Evolutionary conservation across 208 protist genomes (phyloP).

Genomic region (Leishmania tarentolae): DNA sequence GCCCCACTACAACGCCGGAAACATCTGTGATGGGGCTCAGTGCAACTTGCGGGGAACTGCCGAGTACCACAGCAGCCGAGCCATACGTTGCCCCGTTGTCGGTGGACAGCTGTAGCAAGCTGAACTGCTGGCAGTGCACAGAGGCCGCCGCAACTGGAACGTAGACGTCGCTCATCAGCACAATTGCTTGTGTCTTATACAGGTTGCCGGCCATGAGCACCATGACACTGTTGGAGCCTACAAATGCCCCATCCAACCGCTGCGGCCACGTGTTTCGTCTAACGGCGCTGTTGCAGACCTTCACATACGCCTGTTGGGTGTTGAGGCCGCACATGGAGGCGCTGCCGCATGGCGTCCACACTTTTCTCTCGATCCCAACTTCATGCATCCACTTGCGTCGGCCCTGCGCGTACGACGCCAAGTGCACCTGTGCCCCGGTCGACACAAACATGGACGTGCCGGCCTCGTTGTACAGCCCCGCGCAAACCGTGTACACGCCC

Average conservation of each 20-base stretch:
- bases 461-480: constrained; percentile 29
- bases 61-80: constrained; percentile 45
- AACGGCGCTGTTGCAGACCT: constrained; percentile 45
- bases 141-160: constrained; percentile 35
- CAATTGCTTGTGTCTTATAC: constrained; percentile 26
- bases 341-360: constrained; percentile 53
- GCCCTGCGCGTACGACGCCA: constrained; percentile 37
- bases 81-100: constrained; percentile 38
- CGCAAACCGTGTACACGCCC: constrained; percentile 48
- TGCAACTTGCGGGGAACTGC: constrained; percentile 36
- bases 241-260: constrained; percentile 45
- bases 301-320: constrained; percentile 29
- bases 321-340: constrained; percentile 38
- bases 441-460: constrained; percentile 44
- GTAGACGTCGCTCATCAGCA: constrained; percentile 40
- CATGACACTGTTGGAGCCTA: constrained; percentile 32
- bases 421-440: constrained; percentile 22
- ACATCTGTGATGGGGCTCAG: constrained; percentile 30
- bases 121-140: constrained; percentile 46
- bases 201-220: constrained; percentile 43
- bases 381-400: constrained; percentile 42
- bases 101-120: constrained; percentile 34
- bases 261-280: constrained; percentile 32
- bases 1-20: constrained; percentile 44
- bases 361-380: constrained; percentile 27